Percentiles rank a stretch among this genome's conserved stretches.
phyloP scores from a whole-genome alignment of 2,329 filamentous ascomycete species.

The Exophiala sp. region DNA sequence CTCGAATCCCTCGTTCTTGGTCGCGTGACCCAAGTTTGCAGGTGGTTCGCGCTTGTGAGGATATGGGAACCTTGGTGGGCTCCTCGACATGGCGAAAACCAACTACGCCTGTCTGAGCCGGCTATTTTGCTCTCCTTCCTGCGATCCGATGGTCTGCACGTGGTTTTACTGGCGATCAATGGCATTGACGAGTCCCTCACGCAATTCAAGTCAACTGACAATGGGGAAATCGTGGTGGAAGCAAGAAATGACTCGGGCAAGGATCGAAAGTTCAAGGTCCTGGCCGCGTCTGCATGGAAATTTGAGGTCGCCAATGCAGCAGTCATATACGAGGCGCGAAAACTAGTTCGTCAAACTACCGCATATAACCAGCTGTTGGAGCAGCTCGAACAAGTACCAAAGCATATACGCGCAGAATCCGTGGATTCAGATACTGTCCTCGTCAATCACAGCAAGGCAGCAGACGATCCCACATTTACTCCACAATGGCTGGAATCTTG shows the following conservation, averaged over 20 bases:
- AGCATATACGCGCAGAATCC: slow-evolving; percentile 21
- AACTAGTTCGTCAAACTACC: slow-evolving; percentile 47
- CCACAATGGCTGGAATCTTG: slow-evolving; percentile 73
- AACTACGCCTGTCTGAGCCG: slow-evolving; percentile 70
- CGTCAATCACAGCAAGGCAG: slow-evolving; percentile 39
- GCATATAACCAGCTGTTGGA: slow-evolving; percentile 29
- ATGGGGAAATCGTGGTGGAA: slow-evolving; percentile 66
- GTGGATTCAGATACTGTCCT: slow-evolving; percentile 32
- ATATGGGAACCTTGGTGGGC: slow-evolving; percentile 77
- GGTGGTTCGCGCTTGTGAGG: slow-evolving; percentile 79
- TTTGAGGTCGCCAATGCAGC: slow-evolving; percentile 76
- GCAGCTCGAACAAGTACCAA: slow-evolving; percentile 22
- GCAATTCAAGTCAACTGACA: slow-evolving; percentile 61
- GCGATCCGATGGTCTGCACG: slow-evolving; percentile 64
- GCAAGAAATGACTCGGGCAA: slow-evolving; percentile 66
- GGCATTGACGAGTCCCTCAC: slow-evolving; percentile 68
- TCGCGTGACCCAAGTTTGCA: slow-evolving; percentile 53
- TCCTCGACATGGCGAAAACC: slow-evolving; percentile 72
- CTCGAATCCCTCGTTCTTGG: slow-evolving; percentile 43
- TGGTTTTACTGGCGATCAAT: slow-evolving; percentile 76
- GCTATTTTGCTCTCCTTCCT: slow-evolving; percentile 76
- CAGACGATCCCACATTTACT: slow-evolving; percentile 33
- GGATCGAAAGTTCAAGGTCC: slow-evolving; percentile 56
- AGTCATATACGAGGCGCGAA: slow-evolving; percentile 82
- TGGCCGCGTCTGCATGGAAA: slow-evolving; percentile 67